Evolutionary conservation across 2,329 filamentous ascomycete species (phyloP).

Genomic region (Trichoderma koningii): DNA sequence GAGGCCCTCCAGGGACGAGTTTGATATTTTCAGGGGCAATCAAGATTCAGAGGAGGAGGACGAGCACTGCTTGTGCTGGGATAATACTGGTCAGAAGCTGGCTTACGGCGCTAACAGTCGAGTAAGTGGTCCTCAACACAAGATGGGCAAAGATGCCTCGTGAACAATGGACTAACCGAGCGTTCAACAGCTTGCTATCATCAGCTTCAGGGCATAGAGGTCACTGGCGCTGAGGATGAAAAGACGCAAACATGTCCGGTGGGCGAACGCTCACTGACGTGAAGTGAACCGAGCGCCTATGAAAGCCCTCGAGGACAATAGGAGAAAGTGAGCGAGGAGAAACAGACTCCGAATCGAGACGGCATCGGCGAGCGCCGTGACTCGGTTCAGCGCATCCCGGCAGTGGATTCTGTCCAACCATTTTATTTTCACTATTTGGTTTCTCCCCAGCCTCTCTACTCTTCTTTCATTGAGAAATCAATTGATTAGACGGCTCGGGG

Average conservation of each 20-base stretch:
- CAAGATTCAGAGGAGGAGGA: conserved; percentile 55
- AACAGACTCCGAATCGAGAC: neutral
- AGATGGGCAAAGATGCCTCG: neutral
- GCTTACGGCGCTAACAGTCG: conserved; percentile 65
- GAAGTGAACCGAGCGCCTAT: neutral
- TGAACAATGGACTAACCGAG: neutral
- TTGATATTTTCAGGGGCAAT: neutral
- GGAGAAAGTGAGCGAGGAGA: neutral
- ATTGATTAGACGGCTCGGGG: conserved; percentile 1
- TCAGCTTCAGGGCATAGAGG: conserved; percentile 50
- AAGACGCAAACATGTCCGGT: neutral
- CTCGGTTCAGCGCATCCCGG: neutral
- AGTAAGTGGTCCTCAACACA: conserved; percentile 49
- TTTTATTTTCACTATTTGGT: neutral
- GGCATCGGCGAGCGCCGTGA: conserved; percentile 11
- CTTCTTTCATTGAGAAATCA: conserved; percentile 7
- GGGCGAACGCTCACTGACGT: neutral
- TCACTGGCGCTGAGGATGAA: neutral
- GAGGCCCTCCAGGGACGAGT: conserved; percentile 53
- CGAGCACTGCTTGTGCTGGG: conserved; percentile 64
- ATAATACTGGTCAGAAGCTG: conserved; percentile 61
- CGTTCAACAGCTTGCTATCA: conserved; percentile 49
- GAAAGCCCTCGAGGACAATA: neutral
- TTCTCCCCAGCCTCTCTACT: neutral
- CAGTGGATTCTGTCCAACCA: neutral